These are phyloP conservation scores for Quercus wislizeni DNA, from an alignment of 306 rosid species.

Conservation along the genomic window DNA sequence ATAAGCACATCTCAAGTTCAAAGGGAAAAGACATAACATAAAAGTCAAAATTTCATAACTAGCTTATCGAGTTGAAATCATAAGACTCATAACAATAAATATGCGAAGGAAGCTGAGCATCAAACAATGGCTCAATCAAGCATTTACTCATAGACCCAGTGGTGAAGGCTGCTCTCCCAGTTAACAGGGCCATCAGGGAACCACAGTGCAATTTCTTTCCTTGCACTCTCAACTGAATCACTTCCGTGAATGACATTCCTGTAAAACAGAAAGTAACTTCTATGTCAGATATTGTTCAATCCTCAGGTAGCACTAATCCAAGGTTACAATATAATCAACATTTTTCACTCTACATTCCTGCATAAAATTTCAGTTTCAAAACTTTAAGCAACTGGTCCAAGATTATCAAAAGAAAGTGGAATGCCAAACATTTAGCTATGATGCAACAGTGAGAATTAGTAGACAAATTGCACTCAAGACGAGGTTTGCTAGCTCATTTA, in stretches of 20 bases:
- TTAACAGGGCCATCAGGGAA: conserved; percentile 73
- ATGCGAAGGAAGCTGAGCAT: not conserved
- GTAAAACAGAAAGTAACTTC: conserved; percentile 3
- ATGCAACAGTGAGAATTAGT: too few species aligned
- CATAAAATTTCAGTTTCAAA: not conserved
- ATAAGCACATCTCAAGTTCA: not conserved
- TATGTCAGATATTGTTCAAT: not conserved
- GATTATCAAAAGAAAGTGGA: not conserved
- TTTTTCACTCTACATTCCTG: not conserved
- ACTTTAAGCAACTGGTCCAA: not conserved
- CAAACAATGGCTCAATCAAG: not conserved
- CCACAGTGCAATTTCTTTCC: conserved; percentile 89
- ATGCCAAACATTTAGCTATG: too few species aligned
- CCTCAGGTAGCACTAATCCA: not conserved
- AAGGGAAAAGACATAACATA: not conserved
- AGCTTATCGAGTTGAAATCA: not conserved
- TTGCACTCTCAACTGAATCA: conserved; percentile 77
- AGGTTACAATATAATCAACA: too few species aligned
- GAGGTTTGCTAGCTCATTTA: too few species aligned
- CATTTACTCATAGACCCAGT: conserved; percentile 75
- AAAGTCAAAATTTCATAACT: not conserved
- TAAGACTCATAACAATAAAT: not conserved
- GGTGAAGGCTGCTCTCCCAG: conserved; percentile 78
- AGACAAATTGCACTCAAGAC: too few species aligned
- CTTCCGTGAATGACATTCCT: conserved; percentile 98